Evolutionary conservation across 2,329 filamentous ascomycete genomes (phyloP), one percentile per base, ranked within the genome.

Genomic region (Nakataea oryzae): DNA sequence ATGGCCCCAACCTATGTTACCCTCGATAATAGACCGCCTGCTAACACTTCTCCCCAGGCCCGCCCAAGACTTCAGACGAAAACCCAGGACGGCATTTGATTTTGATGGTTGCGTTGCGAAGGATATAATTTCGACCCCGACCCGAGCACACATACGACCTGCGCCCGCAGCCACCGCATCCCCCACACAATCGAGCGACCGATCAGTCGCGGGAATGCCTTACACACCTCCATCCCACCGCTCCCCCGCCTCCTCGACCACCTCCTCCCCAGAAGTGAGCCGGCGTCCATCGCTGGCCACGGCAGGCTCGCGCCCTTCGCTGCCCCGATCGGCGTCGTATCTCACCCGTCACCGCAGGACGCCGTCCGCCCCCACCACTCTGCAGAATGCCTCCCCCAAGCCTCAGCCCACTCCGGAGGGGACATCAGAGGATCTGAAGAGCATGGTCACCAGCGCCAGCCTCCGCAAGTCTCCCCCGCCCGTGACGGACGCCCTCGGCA

Each of bases 381-480:
- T 62, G 54, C 65, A 62, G 6, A 65, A 72, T 69, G 72, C 66
- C 65, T 66, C 73, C 64, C 67, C 72, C 63, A 69, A 27, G 29
- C 24, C 68, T 66, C 75, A 79, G 64, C 74, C 76, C 57, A 81
- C 79, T 29, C 79, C 79, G 27, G 76, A 78, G 64, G 75, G 77
- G 55, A 82, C 81, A 3, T 80, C 78, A 61, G 79, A 81, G 64
- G 77, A 81, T 65, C 69, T 82, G 54, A 78, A 79, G 70, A 70
- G 74, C 60, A 75, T 82, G 71, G 72, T 74, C 21, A 67, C 77
- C 71, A 79, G 79, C 73, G 24, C 28, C 54, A 90, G 86, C 75
- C 78, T 96, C 65, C 86, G 90, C 69, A 90, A 93, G 73, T 96
- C 92, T 58, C 91, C 91, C 21, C 88, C 90, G n/a, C 90, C 91